These are phyloP conservation scores for Botryotinia narcissicola DNA, from an alignment of 2,329 filamentous ascomycete genomes.

Conservation along the genomic window DNA sequence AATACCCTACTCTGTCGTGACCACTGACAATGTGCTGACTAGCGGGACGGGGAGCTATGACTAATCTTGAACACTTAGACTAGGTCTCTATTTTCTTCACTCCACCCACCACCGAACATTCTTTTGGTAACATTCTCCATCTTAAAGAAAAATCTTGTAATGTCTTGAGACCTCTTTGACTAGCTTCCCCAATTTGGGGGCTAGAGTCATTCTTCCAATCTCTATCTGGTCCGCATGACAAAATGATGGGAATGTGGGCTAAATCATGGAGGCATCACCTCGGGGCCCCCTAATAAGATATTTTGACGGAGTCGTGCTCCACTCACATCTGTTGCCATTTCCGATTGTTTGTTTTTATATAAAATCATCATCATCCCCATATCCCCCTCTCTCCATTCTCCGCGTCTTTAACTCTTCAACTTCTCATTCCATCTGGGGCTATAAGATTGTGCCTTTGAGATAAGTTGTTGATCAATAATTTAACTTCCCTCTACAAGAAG, in stretches of 20 bases:
- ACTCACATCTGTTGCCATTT: not conserved
- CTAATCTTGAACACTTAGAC: not conserved
- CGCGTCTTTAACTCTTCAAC: not conserved
- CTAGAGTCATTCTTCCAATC: constrained; percentile 1
- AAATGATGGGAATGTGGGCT: constrained; percentile 6
- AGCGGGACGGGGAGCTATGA: not conserved
- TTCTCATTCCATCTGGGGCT: not conserved
- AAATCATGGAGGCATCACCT: constrained; percentile 9
- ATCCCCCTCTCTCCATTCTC: constrained; percentile 9
- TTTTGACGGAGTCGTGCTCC: constrained; percentile 5
- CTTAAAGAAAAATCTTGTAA: constrained; percentile 6
- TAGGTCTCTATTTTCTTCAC: not conserved
- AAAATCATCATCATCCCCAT: not conserved
- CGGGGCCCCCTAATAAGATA: not conserved
- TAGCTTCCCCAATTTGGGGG: constrained; percentile 2
- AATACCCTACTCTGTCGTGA: not conserved
- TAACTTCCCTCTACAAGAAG: not conserved
- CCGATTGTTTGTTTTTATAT: not conserved
- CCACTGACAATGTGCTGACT: not conserved
- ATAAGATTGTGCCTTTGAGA: constrained; percentile 3
- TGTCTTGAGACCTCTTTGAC: not conserved
- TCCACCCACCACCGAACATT: not conserved
- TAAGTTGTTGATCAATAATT: not conserved
- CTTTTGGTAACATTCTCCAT: constrained; percentile 9
- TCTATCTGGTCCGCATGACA: constrained; percentile 2